phyloP scores from a whole-genome alignment of 108 stramenopile genomes.

The Craspedostauros australis region DNA sequence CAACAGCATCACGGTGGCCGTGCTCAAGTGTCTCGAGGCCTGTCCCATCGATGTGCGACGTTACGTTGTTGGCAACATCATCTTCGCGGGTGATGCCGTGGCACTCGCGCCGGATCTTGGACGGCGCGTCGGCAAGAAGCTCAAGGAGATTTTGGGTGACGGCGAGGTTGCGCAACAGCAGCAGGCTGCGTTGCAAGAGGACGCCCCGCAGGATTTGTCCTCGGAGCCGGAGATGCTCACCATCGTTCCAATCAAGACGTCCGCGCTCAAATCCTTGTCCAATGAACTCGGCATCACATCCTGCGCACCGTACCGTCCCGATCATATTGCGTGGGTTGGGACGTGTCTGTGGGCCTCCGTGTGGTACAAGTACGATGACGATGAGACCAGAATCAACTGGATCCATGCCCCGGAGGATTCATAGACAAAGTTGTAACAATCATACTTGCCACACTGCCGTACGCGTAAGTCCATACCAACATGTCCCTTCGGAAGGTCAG shows the following conservation, averaged over 20 bases:
- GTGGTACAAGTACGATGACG: slow-evolving; percentile 27
- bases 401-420: not conserved
- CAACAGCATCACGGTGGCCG: slow-evolving; percentile 15
- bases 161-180: not conserved
- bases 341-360: slow-evolving; percentile 20
- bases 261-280: slow-evolving; percentile 8
- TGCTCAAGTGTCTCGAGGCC: slow-evolving; percentile 24
- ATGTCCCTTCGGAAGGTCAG: no score
- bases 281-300: slow-evolving; percentile 5
- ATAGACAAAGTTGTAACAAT: not conserved
- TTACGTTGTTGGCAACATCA: slow-evolving; percentile 17
- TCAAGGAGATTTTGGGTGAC: slow-evolving; percentile 9
- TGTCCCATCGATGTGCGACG: slow-evolving; percentile 22
- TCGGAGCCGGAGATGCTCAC: not conserved
- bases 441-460: not conserved
- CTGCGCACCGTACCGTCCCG: slow-evolving; percentile 25
- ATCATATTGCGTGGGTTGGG: slow-evolving; percentile 23
- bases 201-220: not conserved
- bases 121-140: slow-evolving; percentile 7
- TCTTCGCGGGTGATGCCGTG: slow-evolving; percentile 33
- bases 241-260: slow-evolving; percentile 8
- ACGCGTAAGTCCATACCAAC: no score
- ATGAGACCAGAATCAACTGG: slow-evolving; percentile 25
- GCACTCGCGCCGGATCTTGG: slow-evolving; percentile 29
- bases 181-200: not conserved